A percentile compares a stretch with the other conserved stretches of the same genome.
Evolutionary conservation across 2,329 filamentous ascomycete species (phyloP).

Genomic region (Paraconiothyrium brasiliense): DNA sequence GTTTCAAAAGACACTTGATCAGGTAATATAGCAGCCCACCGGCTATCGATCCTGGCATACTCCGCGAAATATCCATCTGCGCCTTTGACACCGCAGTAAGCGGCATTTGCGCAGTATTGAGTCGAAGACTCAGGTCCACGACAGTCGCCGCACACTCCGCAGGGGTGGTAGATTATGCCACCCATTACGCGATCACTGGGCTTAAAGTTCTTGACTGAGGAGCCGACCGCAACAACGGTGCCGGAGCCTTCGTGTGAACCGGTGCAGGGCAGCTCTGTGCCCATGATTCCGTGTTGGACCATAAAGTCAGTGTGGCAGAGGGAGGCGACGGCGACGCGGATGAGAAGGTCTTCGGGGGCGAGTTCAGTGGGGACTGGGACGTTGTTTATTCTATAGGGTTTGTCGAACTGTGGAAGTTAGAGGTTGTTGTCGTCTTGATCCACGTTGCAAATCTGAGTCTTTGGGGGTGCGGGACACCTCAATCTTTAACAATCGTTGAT

Average conservation of each 20-base stretch:
- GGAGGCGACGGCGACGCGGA: slow-evolving; percentile 68
- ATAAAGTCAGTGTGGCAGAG: slow-evolving; percentile 71
- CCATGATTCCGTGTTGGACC: slow-evolving; percentile 62
- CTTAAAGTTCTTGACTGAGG: slow-evolving; percentile 53
- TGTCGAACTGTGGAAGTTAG: slow-evolving; percentile 54
- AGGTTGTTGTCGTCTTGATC: not conserved
- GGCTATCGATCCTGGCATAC: slow-evolving; percentile 33
- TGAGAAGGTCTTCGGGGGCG: slow-evolving; percentile 63
- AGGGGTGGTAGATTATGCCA: slow-evolving; percentile 63
- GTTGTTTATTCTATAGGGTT: slow-evolving; percentile 63
- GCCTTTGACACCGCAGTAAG: slow-evolving; percentile 36
- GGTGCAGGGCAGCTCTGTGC: slow-evolving; percentile 60
- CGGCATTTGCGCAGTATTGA: slow-evolving; percentile 61
- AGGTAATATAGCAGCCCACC: slow-evolving; percentile 29
- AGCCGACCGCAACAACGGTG: slow-evolving; percentile 61
- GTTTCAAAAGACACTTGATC: slow-evolving; percentile 31
- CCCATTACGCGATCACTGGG: slow-evolving; percentile 66
- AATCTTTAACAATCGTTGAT: no score
- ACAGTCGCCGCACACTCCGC: slow-evolving; percentile 64
- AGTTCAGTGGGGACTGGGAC: slow-evolving; percentile 60
- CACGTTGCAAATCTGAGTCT: not conserved
- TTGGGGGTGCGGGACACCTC: not conserved
- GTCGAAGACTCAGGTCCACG: slow-evolving; percentile 56
- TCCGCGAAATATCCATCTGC: slow-evolving; percentile 64
- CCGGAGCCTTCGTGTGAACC: slow-evolving; percentile 60